phyloP scores from a whole-genome alignment of 345 rosid species.

The Brassica nigra region DNA sequence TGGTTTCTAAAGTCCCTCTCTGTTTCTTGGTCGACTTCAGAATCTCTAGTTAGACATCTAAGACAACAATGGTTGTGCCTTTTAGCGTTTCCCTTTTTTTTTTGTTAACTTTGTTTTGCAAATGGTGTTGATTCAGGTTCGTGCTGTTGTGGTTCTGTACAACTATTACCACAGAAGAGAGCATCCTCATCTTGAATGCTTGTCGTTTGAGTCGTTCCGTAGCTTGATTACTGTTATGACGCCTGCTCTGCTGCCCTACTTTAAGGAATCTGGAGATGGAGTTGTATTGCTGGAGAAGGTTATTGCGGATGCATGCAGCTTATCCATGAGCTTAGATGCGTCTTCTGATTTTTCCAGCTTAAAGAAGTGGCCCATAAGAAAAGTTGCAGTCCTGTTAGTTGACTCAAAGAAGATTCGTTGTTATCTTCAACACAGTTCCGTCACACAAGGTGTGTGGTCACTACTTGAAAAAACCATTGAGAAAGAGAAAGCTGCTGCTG shows the following conservation, averaged over 20 bases:
- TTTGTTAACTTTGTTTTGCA: not conserved
- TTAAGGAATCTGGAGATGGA: slow-evolving; percentile 47
- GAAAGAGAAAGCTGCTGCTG: slow-evolving; percentile 15
- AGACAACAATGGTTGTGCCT: not conserved
- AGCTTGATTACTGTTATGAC: slow-evolving; percentile 54
- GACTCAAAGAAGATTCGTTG: slow-evolving; percentile 59
- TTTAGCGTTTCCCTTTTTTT: not conserved
- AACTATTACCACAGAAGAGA: slow-evolving; percentile 71
- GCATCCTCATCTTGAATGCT: slow-evolving; percentile 51
- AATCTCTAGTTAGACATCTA: slow-evolving; percentile 5
- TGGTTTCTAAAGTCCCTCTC: slow-evolving; percentile 5
- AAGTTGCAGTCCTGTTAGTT: slow-evolving; percentile 62
- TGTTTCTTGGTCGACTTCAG: not conserved
- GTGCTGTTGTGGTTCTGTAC: slow-evolving; percentile 72
- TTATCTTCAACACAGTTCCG: slow-evolving; percentile 49
- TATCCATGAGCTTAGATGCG: slow-evolving; percentile 54
- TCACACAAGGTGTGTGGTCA: slow-evolving; percentile 75
- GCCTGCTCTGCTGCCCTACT: slow-evolving; percentile 55
- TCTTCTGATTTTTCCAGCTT: slow-evolving; percentile 44
- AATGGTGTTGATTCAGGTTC: slow-evolving; percentile 52
- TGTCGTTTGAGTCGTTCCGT: slow-evolving; percentile 63
- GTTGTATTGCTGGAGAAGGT: slow-evolving; percentile 51
- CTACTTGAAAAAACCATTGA: slow-evolving; percentile 62
- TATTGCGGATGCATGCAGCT: slow-evolving; percentile 69
- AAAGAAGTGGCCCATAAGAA: slow-evolving; percentile 62